Evolutionary conservation across 345 rosid species (phyloP).

Genomic region (Capsella bursapastoris): DNA sequence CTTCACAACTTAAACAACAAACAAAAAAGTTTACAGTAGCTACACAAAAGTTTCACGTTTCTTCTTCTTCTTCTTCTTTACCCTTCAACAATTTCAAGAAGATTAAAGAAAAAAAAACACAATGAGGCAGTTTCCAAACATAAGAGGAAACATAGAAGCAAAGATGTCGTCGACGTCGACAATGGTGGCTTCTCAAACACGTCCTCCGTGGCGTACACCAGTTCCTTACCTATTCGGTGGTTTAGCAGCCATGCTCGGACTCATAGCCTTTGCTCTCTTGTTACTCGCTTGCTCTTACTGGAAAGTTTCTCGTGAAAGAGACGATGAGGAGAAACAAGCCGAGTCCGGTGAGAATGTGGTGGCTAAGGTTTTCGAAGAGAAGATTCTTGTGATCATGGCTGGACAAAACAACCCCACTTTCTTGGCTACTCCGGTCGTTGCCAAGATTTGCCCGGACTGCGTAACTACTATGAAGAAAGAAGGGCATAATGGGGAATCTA

Average conservation of each 20-base stretch:
- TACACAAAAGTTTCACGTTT: not conserved
- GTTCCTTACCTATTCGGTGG: conserved; percentile 84
- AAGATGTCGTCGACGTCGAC: conserved; percentile 28
- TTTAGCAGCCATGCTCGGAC: conserved; percentile 75
- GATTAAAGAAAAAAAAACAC: not conserved
- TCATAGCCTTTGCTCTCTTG: conserved; percentile 75
- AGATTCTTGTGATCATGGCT: conserved; percentile 77
- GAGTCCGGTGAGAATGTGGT: conserved; percentile 41
- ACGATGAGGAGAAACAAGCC: conserved; percentile 48
- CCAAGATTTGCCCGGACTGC: conserved; percentile 21
- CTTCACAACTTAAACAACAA: not conserved
- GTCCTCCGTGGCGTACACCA: conserved; percentile 73
- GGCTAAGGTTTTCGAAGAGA: conserved; percentile 55
- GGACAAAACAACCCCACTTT: conserved; percentile 69
- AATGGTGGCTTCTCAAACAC: conserved; percentile 41
- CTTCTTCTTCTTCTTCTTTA: not conserved
- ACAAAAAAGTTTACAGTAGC: not conserved
- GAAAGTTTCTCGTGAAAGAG: conserved; percentile 51
- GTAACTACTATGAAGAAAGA: not conserved
- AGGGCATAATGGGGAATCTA: conserved; percentile 30
- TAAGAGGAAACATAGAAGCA: conserved; percentile 8
- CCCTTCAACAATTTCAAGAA: not conserved
- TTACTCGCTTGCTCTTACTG: conserved; percentile 81
- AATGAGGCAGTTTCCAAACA: conserved; percentile 40
- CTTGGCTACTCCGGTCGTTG: conserved; percentile 68